phyloP scores from a whole-genome alignment of 345 rosid species.

The Psidium friedrichsthalianum region DNA sequence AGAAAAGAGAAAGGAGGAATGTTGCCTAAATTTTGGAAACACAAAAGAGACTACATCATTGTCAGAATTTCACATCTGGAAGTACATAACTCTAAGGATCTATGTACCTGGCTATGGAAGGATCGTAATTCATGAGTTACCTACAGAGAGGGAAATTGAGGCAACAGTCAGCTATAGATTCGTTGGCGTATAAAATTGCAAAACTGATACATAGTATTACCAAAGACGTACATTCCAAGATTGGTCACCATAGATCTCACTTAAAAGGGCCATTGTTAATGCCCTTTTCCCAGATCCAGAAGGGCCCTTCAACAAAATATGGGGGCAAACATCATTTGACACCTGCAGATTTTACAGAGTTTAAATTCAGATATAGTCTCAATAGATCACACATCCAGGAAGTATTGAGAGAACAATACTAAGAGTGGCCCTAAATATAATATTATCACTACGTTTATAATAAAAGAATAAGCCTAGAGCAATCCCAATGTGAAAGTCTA shows the following conservation, averaged over 20 bases:
- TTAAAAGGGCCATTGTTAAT: conserved; percentile 37
- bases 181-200: neutral
- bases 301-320: conserved; percentile 55
- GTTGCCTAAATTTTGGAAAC: neutral
- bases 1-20: neutral
- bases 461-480: neutral
- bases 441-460: neutral
- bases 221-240: conserved; percentile 30
- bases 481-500: neutral
- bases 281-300: conserved; percentile 58
- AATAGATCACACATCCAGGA: neutral
- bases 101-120: conserved; percentile 41
- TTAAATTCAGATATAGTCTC: neutral
- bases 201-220: neutral
- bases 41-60: neutral
- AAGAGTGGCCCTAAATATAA: neutral
- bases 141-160: conserved; percentile 12
- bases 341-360: conserved; percentile 20
- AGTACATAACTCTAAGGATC: neutral
- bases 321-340: conserved; percentile 24
- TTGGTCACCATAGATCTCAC: conserved; percentile 41
- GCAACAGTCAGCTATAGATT: neutral
- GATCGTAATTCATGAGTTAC: conserved; percentile 38
- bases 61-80: neutral
- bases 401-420: neutral